Conservation (phyloP, 106 monocot species). For the Amphibolis antarctica region DNA sequence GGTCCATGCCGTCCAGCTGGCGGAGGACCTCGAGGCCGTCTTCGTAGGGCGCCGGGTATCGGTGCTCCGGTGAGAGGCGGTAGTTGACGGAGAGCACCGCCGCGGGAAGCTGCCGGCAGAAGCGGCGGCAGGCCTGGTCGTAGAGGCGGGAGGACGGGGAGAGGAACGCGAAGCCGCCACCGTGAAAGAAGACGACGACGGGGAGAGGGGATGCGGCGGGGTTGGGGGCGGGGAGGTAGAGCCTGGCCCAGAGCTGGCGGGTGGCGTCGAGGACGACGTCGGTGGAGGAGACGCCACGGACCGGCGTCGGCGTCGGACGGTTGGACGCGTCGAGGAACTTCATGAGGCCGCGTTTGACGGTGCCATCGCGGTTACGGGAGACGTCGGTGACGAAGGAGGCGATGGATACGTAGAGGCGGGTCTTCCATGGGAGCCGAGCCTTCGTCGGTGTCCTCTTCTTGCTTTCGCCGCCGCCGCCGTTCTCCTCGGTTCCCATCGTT, state of each 20-base stretch:
- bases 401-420: conserved; percentile 16
- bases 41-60: conserved; percentile 20
- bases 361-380: conserved; percentile 21
- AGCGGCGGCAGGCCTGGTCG: conserved; percentile 19
- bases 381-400: conserved; percentile 27
- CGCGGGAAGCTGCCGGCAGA: conserved; percentile 7
- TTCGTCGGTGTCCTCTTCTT: background rate
- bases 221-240: conserved; percentile 13
- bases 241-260: conserved; percentile 19
- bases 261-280: conserved; percentile 47
- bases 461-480: background rate
- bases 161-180: conserved; percentile 45
- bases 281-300: conserved; percentile 5
- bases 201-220: conserved; percentile 8
- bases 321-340: background rate
- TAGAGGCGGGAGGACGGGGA: conserved; percentile 20
- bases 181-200: conserved; percentile 44
- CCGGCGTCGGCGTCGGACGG: background rate
- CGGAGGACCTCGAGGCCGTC: conserved; percentile 34
- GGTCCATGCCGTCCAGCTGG: conserved; percentile 8
- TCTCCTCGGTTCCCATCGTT: background rate
- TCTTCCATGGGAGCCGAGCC: conserved; percentile 26
- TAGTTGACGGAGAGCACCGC: conserved; percentile 32
- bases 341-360: conserved; percentile 9
- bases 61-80: conserved; percentile 38